A percentile compares a stretch with the other conserved stretches of the same genome.
Evolutionary conservation across 352 stramenopile genomes (phyloP).

Genomic region (Phytophthora fragariaefolia): DNA sequence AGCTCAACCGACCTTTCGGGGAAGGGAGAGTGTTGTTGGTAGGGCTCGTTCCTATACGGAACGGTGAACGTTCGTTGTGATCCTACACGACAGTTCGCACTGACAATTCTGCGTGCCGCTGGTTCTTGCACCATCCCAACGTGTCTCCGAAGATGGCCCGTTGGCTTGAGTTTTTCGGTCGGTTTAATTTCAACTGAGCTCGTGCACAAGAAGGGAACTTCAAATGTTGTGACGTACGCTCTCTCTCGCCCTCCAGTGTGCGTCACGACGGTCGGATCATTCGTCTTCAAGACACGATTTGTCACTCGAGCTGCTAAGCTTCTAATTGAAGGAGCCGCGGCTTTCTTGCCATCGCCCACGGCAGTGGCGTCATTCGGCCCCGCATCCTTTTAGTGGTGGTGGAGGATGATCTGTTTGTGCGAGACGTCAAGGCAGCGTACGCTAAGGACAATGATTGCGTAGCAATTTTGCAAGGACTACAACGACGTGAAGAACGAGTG

Average conservation of each 20-base stretch:
- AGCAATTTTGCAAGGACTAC: neutral
- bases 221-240: conserved; percentile 7
- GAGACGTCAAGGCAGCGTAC: conserved; percentile 7
- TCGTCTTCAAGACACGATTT: conserved; percentile 9
- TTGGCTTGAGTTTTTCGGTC: conserved; percentile 8
- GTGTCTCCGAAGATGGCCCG: conserved; percentile 3
- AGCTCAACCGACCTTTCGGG: too few species aligned
- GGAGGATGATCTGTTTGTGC: conserved; percentile 7
- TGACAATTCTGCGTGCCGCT: conserved; percentile 7
- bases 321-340: conserved; percentile 3
- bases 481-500: neutral
- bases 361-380: neutral
- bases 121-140: conserved; percentile 6
- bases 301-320: neutral
- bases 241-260: conserved; percentile 6
- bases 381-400: neutral
- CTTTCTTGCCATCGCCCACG: neutral
- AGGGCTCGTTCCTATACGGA: too few species aligned
- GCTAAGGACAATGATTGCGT: conserved; percentile 2
- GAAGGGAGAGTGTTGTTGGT: too few species aligned
- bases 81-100: too few species aligned
- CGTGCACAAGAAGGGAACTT: conserved; percentile 6
- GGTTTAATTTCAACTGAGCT: conserved; percentile 15
- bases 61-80: too few species aligned
- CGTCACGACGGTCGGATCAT: conserved; percentile 1